Conservation (phyloP, 176 grass and related monocot species). For the Aegilops sharonensis region DNA sequence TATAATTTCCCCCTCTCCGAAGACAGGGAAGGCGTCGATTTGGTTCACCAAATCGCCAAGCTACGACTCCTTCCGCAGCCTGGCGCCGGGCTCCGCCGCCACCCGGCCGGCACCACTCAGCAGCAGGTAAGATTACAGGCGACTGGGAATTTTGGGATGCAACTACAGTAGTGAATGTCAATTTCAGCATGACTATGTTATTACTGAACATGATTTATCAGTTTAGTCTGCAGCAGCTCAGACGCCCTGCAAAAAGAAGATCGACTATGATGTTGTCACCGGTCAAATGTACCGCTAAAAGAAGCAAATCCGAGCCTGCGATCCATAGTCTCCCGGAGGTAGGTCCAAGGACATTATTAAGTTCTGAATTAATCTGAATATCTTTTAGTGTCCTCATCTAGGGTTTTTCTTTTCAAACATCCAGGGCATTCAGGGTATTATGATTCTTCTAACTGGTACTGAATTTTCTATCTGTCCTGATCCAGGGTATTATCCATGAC, state of each 20-base stretch:
- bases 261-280: background rate
- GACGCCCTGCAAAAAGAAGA: background rate
- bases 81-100: background rate
- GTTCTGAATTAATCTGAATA: background rate
- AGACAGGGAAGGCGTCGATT: too few species aligned
- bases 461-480: background rate
- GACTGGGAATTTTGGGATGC: background rate
- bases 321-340: slow-evolving; percentile 4
- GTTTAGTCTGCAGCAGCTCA: background rate
- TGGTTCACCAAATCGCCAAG: background rate
- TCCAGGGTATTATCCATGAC: slow-evolving; percentile 7
- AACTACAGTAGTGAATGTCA: background rate
- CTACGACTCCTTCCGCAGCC: background rate
- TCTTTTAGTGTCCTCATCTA: background rate
- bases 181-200: background rate
- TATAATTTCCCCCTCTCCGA: background rate
- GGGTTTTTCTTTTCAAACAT: background rate
- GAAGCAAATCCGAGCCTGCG: background rate
- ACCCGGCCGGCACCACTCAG: background rate
- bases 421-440: background rate
- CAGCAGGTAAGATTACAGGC: background rate
- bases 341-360: background rate
- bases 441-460: background rate
- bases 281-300: background rate
- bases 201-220: background rate